A percentile compares a stretch with the other conserved stretches of the same genome.
Evolutionary conservation across 2,329 filamentous ascomycete species (phyloP).

Genomic region (Botrytis aclada): DNA sequence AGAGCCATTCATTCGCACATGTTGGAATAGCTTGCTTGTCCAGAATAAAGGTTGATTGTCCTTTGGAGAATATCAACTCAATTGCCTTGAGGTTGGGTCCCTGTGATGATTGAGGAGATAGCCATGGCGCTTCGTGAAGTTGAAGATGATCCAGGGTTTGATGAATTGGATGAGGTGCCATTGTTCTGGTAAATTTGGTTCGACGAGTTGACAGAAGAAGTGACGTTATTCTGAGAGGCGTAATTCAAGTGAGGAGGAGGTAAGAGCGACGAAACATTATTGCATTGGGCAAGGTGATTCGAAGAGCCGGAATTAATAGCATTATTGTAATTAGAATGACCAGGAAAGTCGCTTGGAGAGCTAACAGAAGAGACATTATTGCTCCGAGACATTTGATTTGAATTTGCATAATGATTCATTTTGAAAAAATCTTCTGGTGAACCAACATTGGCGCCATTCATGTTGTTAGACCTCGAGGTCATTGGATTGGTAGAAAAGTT

Average conservation of each 20-base stretch:
- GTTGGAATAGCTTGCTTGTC: background rate
- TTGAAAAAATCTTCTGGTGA: background rate
- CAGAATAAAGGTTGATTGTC: background rate
- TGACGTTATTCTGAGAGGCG: background rate
- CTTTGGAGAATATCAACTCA: background rate
- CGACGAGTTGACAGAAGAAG: background rate
- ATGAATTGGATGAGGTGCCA: background rate
- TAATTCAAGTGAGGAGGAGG: background rate
- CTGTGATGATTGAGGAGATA: slow-evolving; percentile 14
- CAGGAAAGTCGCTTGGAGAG: background rate
- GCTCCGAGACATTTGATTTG: background rate
- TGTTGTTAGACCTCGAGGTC: background rate
- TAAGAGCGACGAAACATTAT: background rate
- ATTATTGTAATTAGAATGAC: background rate
- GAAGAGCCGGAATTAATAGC: background rate
- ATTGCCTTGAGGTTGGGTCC: background rate
- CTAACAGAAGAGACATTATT: background rate
- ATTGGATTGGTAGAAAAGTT: background rate
- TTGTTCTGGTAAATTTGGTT: background rate
- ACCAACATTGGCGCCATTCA: background rate
- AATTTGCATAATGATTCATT: background rate
- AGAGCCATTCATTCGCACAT: background rate
- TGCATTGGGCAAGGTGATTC: background rate
- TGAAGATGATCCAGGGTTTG: slow-evolving; percentile 2
- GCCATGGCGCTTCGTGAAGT: slow-evolving; percentile 16